Conservation (phyloP, 208 protist species). For the Trypanosoma conorhini region DNA sequence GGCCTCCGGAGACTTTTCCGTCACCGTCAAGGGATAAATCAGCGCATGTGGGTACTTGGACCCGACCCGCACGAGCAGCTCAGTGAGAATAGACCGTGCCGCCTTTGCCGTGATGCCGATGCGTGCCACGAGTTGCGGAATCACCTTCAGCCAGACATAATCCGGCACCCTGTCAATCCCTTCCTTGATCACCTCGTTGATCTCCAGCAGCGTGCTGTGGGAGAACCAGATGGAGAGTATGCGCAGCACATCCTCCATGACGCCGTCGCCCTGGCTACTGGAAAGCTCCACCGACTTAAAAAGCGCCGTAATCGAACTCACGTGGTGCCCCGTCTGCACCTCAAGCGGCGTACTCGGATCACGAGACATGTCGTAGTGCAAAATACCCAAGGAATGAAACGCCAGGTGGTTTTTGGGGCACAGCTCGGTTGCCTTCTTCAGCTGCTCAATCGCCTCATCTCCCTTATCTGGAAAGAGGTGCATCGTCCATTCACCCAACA, state of each 20-base stretch:
- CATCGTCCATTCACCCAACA: constrained; percentile 90
- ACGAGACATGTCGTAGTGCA: constrained; percentile 84
- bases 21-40: constrained; percentile 99
- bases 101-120: constrained; percentile 92
- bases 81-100: constrained; percentile 94
- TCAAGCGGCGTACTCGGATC: constrained; percentile 59
- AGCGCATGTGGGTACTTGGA: constrained; percentile 98
- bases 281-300: constrained; percentile 83
- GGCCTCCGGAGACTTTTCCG: constrained; percentile 84
- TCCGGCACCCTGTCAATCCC: constrained; percentile 93
- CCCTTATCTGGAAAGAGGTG: constrained; percentile 71
- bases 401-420: constrained; percentile 72
- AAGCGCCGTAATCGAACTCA: constrained; percentile 72
- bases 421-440: constrained; percentile 68
- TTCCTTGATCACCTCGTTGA: constrained; percentile 86
- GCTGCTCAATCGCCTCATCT: constrained; percentile 77
- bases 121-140: constrained; percentile 98
- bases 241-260: constrained; percentile 98
- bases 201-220: constrained; percentile 63
- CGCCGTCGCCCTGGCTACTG: constrained; percentile 59
- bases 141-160: constrained; percentile 98
- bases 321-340: constrained; percentile 62
- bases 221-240: constrained; percentile 99
- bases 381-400: constrained; percentile 87
- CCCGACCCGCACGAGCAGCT: constrained; percentile 93